A percentile compares a stretch with the other conserved stretches of the same genome.
Evolutionary conservation across 1,139 yeast genomes (phyloP).

Genomic region (Casaregolazyma suthepensis): DNA sequence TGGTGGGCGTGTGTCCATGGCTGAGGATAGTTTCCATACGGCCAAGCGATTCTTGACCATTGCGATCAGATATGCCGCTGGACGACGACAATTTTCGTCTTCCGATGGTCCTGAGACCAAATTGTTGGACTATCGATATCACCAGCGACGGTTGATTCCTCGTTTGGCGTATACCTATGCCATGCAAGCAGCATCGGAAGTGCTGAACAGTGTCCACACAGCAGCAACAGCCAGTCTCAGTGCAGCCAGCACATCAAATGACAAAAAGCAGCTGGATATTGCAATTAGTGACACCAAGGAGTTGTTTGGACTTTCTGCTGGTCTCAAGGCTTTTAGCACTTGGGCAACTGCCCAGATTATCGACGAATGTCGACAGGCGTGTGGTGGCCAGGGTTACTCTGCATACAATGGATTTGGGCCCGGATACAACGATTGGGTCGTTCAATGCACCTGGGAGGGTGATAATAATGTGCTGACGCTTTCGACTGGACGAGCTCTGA

Average conservation of each 20-base stretch:
- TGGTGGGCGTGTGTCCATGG: conserved; percentile 89
- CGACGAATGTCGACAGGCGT: conserved; percentile 89
- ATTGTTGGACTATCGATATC: conserved; percentile 75
- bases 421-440: conserved; percentile 88
- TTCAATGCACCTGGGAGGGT: conserved; percentile 97
- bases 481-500: conserved; percentile 57
- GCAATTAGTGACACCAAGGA: conserved; percentile 66
- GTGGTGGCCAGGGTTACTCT: conserved; percentile 96
- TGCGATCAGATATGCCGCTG: conserved; percentile 83
- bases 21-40: conserved; percentile 71
- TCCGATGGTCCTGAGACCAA: conserved; percentile 34
- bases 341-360: conserved; percentile 78
- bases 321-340: conserved; percentile 82
- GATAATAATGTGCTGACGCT: conserved; percentile 83
- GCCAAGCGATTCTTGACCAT: conserved; percentile 76
- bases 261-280: conserved; percentile 31
- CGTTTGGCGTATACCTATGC: conserved; percentile 75
- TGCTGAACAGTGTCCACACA: conserved; percentile 51
- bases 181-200: conserved; percentile 66
- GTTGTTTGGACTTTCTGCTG: conserved; percentile 79
- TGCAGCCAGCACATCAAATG: conserved; percentile 19
- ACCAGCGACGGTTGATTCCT: conserved; percentile 81
- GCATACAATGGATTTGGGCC: conserved; percentile 86
- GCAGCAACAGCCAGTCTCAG: conserved; percentile 49
- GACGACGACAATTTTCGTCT: conserved; percentile 73